phyloP scores from a whole-genome alignment of 495 filamentous ascomycete species.

The Daldinia decipiens region DNA sequence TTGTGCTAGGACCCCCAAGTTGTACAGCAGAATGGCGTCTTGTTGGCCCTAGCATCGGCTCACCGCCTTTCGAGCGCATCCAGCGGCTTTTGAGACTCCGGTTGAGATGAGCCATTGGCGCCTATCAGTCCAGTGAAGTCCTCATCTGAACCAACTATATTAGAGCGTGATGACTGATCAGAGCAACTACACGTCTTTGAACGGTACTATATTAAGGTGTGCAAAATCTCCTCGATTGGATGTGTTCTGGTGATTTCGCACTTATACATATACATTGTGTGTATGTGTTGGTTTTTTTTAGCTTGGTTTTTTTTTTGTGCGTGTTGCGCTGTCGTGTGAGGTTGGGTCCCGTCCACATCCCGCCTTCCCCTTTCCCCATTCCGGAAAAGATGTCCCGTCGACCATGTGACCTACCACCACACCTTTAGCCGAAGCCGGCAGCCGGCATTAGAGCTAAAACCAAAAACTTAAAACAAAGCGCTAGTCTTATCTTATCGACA shows the following conservation, averaged over 20 bases:
- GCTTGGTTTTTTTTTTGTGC: not conserved
- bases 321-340: constrained; percentile 27
- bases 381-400: constrained; percentile 43
- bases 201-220: constrained; percentile 12
- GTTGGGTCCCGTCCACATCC: constrained; percentile 22
- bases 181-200: constrained; percentile 18
- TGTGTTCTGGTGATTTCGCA: not conserved
- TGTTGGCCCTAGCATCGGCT: constrained; percentile 17
- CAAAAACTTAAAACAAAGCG: constrained; percentile 5
- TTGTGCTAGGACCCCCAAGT: constrained; percentile 17
- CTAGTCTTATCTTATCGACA: constrained; percentile 40
- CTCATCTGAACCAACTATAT: constrained; percentile 9
- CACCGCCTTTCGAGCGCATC: constrained; percentile 43
- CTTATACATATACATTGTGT: constrained; percentile 3
- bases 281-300: not conserved
- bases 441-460: constrained; percentile 29
- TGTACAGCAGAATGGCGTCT: constrained; percentile 30
- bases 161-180: constrained; percentile 10
- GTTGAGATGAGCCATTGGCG: constrained; percentile 28
- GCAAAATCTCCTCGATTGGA: constrained; percentile 29
- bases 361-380: constrained; percentile 28
- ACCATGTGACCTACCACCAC: constrained; percentile 31
- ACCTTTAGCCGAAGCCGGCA: constrained; percentile 43
- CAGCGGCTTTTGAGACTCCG: constrained; percentile 35
- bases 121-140: constrained; percentile 18